These are phyloP conservation scores for Musa acuminata DNA, from an alignment of 176 grass and related monocot genomes.

Conservation along the genomic window DNA sequence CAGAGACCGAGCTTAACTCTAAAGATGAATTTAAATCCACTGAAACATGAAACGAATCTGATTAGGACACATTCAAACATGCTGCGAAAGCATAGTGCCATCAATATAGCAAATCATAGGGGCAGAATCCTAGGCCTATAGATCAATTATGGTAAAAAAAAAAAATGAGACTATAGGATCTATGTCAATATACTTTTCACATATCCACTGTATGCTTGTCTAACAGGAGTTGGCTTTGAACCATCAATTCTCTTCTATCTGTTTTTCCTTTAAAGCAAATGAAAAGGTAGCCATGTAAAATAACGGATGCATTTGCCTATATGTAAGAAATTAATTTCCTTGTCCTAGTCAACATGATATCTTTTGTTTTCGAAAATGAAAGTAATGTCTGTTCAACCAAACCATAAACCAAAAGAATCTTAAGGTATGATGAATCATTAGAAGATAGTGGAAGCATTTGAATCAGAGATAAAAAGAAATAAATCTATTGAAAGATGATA, in stretches of 20 bases:
- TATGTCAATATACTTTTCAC: too few relatives aligned
- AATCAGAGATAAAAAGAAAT: too few relatives aligned
- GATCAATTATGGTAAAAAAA: neutral
- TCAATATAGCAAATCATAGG: neutral
- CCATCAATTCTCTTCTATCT: neutral
- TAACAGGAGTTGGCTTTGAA: too few relatives aligned
- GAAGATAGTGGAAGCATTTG: too few relatives aligned
- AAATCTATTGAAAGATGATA: too few relatives aligned
- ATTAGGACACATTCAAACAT: slow-evolving; percentile 14
- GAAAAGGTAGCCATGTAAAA: neutral
- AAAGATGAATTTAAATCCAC: slow-evolving; percentile 55
- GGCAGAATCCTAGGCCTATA: neutral
- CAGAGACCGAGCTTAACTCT: slow-evolving; percentile 67
- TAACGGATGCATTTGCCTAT: neutral
- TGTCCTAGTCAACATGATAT: neutral
- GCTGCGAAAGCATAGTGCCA: neutral
- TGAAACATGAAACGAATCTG: slow-evolving; percentile 23
- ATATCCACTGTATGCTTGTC: too few relatives aligned
- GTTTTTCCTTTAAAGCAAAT: neutral
- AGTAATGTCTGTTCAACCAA: neutral
- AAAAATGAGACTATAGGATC: too few relatives aligned
- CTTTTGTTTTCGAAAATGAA: neutral
- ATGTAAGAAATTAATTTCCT: neutral
- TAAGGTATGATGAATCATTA: neutral
- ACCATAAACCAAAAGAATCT: neutral